Percentiles rank a stretch among this genome's conserved stretches.
Conservation (phyloP, 1,284 basidiomycete species). For the Moesziomyces globuligerus region DNA sequence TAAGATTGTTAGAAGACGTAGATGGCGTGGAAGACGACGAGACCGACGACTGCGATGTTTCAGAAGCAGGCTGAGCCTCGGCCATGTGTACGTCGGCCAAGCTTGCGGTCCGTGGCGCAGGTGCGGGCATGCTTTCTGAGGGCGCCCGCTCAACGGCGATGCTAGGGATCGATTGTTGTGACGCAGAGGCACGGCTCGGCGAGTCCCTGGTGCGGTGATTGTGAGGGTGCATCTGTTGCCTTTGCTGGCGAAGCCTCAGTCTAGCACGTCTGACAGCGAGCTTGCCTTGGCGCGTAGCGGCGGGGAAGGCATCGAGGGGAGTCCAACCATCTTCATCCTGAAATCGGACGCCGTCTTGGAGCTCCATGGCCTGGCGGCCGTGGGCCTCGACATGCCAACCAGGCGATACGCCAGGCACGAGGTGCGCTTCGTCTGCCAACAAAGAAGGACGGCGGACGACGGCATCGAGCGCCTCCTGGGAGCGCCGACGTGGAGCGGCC, state of each 20-base stretch:
- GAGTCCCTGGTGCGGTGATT: background rate
- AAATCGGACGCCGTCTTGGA: slow-evolving; percentile 41
- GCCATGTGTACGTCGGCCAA: slow-evolving; percentile 14
- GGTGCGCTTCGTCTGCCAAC: slow-evolving; percentile 8
- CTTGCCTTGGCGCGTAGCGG: slow-evolving; percentile 31
- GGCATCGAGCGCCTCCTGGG: slow-evolving; percentile 16
- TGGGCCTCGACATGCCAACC: slow-evolving; percentile 54
- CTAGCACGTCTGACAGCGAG: slow-evolving; percentile 28
- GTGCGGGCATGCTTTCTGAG: background rate
- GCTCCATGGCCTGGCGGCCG: slow-evolving; percentile 47
- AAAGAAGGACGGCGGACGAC: slow-evolving; percentile 9
- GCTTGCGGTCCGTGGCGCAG: background rate
- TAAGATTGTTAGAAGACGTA: background rate
- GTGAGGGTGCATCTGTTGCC: slow-evolving; percentile 4
- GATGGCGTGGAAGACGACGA: background rate
- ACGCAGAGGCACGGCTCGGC: too few species aligned
- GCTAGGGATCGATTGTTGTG: slow-evolving; percentile 2
- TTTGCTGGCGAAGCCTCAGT: slow-evolving; percentile 15
- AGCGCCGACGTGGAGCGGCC: slow-evolving; percentile 18
- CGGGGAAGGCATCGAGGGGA: slow-evolving; percentile 47
- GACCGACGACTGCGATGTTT: background rate
- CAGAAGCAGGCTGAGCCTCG: slow-evolving; percentile 1
- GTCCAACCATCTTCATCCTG: slow-evolving; percentile 52
- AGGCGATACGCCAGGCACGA: slow-evolving; percentile 48
- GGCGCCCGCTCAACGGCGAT: slow-evolving; percentile 8